Evolutionary conservation across 129 eudicot genomes (phyloP).

Genomic region (Dittrichia graveolens): DNA sequence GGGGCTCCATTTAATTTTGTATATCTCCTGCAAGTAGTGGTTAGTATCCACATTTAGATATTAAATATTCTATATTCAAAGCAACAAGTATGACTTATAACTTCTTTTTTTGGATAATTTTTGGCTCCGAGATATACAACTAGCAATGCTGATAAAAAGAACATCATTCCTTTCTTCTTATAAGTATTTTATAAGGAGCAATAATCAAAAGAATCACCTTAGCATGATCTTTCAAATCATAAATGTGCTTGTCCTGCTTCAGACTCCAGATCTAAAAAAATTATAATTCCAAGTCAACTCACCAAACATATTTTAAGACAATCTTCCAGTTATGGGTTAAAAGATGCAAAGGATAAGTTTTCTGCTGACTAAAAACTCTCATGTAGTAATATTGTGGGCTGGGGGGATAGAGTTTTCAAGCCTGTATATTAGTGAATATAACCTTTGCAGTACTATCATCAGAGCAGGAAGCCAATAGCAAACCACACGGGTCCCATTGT

Average conservation of each 20-base stretch:
- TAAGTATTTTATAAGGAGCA: not conserved
- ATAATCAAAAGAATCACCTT: slow-evolving; percentile 38
- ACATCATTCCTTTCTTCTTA: no score
- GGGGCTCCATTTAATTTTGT: slow-evolving; percentile 59
- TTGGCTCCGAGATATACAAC: no score
- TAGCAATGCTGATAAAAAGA: no score
- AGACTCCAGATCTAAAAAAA: slow-evolving; percentile 61
- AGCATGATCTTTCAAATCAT: slow-evolving; percentile 53
- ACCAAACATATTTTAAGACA: not conserved
- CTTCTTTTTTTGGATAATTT: no score
- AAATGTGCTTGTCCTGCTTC: slow-evolving; percentile 47
- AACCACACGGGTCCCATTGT: slow-evolving; percentile 67
- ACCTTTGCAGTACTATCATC: slow-evolving; percentile 66
- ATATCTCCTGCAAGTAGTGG: slow-evolving; percentile 42
- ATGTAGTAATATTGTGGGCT: no score
- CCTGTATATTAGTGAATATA: not conserved
- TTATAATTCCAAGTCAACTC: slow-evolving; percentile 6
- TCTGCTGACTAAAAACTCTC: no score
- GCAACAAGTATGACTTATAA: not conserved
- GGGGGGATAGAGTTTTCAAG: no score
- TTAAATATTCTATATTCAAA: not conserved
- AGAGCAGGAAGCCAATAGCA: slow-evolving; percentile 65
- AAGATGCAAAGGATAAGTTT: no score
- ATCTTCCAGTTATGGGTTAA: not conserved
- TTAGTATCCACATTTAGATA: not conserved